phyloP scores from a whole-genome alignment of 495 filamentous ascomycete species.

The Trichoderma asperelloides region DNA sequence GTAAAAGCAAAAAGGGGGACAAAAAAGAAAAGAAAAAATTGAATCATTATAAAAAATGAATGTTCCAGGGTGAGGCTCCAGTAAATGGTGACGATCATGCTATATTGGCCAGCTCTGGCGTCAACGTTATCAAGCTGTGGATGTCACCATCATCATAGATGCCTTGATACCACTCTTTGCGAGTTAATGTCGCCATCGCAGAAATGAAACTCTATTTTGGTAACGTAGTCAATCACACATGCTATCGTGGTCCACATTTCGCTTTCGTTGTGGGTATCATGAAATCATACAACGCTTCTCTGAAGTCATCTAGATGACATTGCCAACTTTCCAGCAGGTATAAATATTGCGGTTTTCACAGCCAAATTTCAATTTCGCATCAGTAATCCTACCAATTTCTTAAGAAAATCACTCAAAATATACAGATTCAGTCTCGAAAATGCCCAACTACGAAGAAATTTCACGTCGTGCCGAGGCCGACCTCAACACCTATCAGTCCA shows the following conservation, averaged over 20 bases:
- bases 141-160: too few species aligned
- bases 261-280: neutral
- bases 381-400: neutral
- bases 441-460: conserved; percentile 18
- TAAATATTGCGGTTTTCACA: neutral
- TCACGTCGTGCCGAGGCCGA: conserved; percentile 39
- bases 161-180: too few species aligned
- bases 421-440: neutral
- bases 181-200: too few species aligned
- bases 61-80: too few species aligned
- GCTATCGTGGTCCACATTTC: neutral
- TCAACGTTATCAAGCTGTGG: too few species aligned
- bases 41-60: too few species aligned
- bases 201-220: neutral
- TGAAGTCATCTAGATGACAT: conserved; percentile 10
- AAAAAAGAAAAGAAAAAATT: too few species aligned
- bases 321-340: neutral
- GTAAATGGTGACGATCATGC: too few species aligned
- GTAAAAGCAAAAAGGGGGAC: too few species aligned
- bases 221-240: neutral
- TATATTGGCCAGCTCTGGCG: too few species aligned
- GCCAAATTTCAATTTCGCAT: neutral
- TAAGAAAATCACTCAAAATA: neutral
- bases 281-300: conserved; percentile 5
- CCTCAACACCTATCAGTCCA: conserved; percentile 35